Base-by-base conservation (phyloP, 495 filamentous ascomycete species). In the Aspergillus biplanus region DNA sequence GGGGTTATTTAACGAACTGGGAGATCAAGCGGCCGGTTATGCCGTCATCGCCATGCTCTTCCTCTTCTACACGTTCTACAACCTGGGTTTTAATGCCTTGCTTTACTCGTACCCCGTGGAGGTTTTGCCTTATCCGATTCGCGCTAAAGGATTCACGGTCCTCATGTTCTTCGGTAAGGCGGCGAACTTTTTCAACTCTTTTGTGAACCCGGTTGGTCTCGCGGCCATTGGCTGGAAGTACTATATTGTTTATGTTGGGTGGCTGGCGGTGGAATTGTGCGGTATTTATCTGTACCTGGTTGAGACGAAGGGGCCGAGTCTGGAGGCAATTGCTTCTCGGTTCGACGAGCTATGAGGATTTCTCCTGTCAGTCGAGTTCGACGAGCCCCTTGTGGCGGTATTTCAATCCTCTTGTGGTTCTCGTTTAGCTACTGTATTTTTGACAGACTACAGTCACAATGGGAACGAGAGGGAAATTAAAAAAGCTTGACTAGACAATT, bases 151-250 rank as follows among this genome's bases (percentile, higher is more conserved):
- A 35, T 35, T 55, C 32, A 55, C 32, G 8, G 18, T 55, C 32
- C 31, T 55, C 32, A 55, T 55, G 9, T 55, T 55, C 15, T 6
- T 33, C 3, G 37, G 37, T 32, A 55, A 55, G 21, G 52, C 52
- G 33, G 52, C 52, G 3, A 32, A 35, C 4, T 55, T 55, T 33
- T 55, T 55, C 52, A 55, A 55, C 18, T 33, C 35, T 12, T 55
- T 55, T 18, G 52, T 55, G 6, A 55, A 55, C 52, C 52, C 52
- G 7, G 37, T 55, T 18, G 52, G 52, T 15, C 35, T 55, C 13
- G 52, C 35, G n/a, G 15, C 35, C 52, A 32, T 55, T 15, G 52
- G 52, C 7, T 55, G 52, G 52, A 55, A 55, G 33, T 55, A 55
- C 33, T 55, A 55, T 9, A n/a, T 55, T 4, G 52, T 55, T n/a